Evolutionary conservation across 2,329 filamentous ascomycete species (phyloP).

Genomic region (Endoconidiophora polonica): DNA sequence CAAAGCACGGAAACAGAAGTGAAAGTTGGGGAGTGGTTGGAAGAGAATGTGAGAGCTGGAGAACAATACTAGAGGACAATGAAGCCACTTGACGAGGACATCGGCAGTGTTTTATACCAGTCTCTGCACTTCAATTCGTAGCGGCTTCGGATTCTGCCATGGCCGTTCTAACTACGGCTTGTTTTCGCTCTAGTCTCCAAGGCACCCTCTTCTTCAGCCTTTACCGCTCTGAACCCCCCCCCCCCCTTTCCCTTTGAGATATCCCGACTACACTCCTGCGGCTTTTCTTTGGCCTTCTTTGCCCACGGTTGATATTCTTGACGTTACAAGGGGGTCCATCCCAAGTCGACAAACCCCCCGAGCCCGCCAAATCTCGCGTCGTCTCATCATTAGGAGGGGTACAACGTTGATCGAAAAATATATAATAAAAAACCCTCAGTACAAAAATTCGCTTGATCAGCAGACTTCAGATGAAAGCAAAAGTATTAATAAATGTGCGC

Average conservation of each 20-base stretch:
- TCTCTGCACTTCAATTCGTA: neutral
- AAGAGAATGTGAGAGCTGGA: neutral
- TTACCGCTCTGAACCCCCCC: neutral
- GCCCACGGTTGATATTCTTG: neutral
- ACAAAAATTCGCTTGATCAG: too few relatives aligned
- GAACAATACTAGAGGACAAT: neutral
- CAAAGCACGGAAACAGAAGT: too few relatives aligned
- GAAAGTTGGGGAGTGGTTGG: neutral
- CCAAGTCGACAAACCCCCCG: neutral
- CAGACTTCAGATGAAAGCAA: too few relatives aligned
- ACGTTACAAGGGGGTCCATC: too few relatives aligned
- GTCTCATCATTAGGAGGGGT: neutral
- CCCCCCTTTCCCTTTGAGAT: neutral
- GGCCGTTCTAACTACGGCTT: neutral
- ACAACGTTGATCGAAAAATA: too few relatives aligned
- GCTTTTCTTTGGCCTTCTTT: neutral
- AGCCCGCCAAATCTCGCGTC: neutral
- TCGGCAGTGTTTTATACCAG: neutral
- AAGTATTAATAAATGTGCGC: too few relatives aligned
- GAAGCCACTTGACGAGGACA: neutral
- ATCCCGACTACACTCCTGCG: neutral
- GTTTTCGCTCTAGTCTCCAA: too few relatives aligned
- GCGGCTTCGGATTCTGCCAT: neutral
- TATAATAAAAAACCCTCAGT: too few relatives aligned
- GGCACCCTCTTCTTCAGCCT: neutral